phyloP scores from a whole-genome alignment of 2,329 filamentous ascomycete species.

The Penicillium sp. region DNA sequence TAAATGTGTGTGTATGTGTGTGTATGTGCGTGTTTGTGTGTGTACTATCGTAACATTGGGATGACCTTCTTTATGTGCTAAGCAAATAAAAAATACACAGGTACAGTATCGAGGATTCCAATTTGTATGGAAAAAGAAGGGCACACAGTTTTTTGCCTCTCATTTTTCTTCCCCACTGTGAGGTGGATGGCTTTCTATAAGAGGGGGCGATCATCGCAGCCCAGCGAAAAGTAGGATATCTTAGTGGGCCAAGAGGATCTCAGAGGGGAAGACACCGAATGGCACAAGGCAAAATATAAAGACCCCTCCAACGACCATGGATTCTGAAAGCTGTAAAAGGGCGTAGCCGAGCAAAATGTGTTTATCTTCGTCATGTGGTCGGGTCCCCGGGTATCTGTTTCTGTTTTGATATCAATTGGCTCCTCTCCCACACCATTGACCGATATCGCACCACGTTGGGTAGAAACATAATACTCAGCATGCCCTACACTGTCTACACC shows the following conservation, averaged over 20 bases:
- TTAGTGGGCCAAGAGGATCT: background rate
- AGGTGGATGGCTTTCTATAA: conserved; percentile 13
- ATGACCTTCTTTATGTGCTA: background rate
- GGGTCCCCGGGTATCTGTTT: background rate
- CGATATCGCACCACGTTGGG: background rate
- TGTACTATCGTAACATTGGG: background rate
- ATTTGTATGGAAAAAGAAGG: conserved; percentile 10
- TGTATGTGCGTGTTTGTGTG: background rate
- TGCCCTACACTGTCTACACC: background rate
- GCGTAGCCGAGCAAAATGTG: conserved; percentile 17
- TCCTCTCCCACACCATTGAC: background rate
- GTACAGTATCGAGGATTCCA: conserved; percentile 2
- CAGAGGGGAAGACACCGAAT: background rate
- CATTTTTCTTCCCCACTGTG: conserved; percentile 17
- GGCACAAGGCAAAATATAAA: background rate
- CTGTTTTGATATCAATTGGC: background rate
- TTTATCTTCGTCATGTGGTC: conserved; percentile 5
- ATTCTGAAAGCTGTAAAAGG: conserved; percentile 9
- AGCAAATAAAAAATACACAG: conserved; percentile 1
- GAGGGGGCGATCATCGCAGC: conserved; percentile 22
- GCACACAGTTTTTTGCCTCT: conserved; percentile 17
- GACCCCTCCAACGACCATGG: conserved; percentile 11
- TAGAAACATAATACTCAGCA: background rate
- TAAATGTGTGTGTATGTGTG: background rate
- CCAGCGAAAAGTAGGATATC: conserved; percentile 14